Evolutionary conservation across 2,329 filamentous ascomycete species (phyloP).

Genomic region (Arthroderma uncinatum): DNA sequence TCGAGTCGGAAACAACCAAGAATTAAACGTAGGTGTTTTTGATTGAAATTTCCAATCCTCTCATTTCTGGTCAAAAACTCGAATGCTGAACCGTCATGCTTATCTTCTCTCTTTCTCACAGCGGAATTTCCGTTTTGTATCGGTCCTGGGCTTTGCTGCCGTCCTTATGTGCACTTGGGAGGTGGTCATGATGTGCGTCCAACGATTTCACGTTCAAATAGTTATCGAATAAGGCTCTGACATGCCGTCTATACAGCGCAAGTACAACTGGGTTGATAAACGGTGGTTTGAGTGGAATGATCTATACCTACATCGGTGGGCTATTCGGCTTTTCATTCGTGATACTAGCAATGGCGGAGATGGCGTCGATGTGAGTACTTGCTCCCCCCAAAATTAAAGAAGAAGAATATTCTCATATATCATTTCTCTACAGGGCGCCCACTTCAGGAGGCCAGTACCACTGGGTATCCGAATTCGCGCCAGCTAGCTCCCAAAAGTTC

Average conservation of each 20-base stretch:
- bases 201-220: background rate
- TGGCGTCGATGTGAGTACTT: conserved; percentile 13
- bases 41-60: too few relatives aligned
- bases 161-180: conserved; percentile 20
- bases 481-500: conserved; percentile 24
- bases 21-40: conserved; percentile 20
- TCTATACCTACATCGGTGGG: conserved; percentile 12
- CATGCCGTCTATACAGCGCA: conserved; percentile 2
- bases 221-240: background rate
- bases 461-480: conserved; percentile 29
- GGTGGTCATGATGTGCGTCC: conserved; percentile 12
- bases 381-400: background rate
- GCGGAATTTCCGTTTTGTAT: conserved; percentile 28
- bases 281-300: conserved; percentile 11
- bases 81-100: background rate
- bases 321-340: conserved; percentile 7
- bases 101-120: conserved; percentile 11
- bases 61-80: too few relatives aligned
- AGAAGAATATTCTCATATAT: conserved; percentile 9
- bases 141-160: conserved; percentile 26
- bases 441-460: conserved; percentile 30
- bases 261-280: conserved; percentile 11
- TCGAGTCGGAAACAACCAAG: conserved; percentile 25
- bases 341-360: conserved; percentile 12
- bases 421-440: conserved; percentile 21